Percentiles rank a stretch among this genome's conserved stretches.
These are phyloP conservation scores for Candida mattraensis DNA, from an alignment of 805 yeast species.

Conservation along the genomic window DNA sequence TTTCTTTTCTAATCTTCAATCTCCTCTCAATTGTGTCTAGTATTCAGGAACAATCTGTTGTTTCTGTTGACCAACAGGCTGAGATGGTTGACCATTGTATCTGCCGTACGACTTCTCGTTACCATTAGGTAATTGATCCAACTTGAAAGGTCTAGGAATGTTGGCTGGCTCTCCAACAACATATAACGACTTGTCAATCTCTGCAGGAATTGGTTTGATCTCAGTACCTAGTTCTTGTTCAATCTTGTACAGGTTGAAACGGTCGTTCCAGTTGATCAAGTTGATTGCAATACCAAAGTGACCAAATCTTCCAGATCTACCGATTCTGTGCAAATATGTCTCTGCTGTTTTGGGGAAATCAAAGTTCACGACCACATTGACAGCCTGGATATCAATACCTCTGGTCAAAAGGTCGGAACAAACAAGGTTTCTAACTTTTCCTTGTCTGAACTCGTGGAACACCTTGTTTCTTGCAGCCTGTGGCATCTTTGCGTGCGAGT, in stretches of 20 bases:
- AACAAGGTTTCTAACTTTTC: constrained; percentile 94
- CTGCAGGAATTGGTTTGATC: constrained; percentile 94
- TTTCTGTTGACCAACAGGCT: constrained; percentile 27
- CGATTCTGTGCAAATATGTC: constrained; percentile 96
- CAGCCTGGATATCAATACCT: constrained; percentile 99
- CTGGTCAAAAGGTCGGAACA: constrained; percentile 95
- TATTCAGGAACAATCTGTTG: constrained; percentile 16
- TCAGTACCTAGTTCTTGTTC: constrained; percentile 98
- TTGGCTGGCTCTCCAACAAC: constrained; percentile 76
- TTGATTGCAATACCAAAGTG: constrained; percentile 97
- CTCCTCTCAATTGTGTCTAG: too few relatives aligned
- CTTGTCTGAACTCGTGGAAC: constrained; percentile 98
- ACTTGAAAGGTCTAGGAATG: constrained; percentile 88
- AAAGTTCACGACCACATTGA: constrained; percentile 94
- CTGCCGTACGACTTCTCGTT: constrained; percentile 28
- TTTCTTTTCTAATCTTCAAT: constrained; percentile 8
- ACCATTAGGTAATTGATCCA: constrained; percentile 46
- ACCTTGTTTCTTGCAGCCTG: constrained; percentile 97
- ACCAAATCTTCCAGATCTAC: constrained; percentile 98
- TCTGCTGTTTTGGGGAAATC: constrained; percentile 99
- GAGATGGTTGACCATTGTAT: constrained; percentile 32
- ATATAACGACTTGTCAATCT: constrained; percentile 83
- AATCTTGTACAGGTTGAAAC: constrained; percentile 88
- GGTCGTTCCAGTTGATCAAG: constrained; percentile 94
- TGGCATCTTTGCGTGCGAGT: constrained; percentile 96